Conservation (phyloP, 2,329 filamentous ascomycete species). For the Xylariomycetidae sp. region DNA sequence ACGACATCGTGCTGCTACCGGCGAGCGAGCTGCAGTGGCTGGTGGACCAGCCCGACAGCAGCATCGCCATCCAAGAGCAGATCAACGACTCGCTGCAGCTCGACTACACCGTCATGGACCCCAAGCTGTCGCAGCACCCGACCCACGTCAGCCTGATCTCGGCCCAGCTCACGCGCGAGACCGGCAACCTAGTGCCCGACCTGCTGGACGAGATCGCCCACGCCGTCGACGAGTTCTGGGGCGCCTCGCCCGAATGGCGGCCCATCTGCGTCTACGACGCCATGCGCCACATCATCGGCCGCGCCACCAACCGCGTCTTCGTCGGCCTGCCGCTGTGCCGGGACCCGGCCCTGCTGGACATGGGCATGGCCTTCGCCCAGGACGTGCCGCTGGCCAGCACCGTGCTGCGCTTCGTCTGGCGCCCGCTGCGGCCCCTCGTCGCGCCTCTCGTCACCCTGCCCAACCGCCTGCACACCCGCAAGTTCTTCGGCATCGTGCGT, state of each 20-base stretch:
- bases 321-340: conserved; percentile 25
- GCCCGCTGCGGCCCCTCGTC: conserved; percentile 16
- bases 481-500: conserved; percentile 16
- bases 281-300: conserved; percentile 20
- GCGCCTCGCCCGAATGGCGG: conserved; percentile 9
- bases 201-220: conserved; percentile 22
- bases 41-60: conserved; percentile 23
- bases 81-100: conserved; percentile 18
- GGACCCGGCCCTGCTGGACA: conserved; percentile 18
- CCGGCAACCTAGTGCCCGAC: conserved; percentile 24
- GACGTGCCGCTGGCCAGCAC: conserved; percentile 16
- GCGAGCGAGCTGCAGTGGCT: conserved; percentile 24
- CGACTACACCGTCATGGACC: conserved; percentile 21
- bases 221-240: conserved; percentile 21
- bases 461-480: conserved; percentile 16
- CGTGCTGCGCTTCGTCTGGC: conserved; percentile 15
- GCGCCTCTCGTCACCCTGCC: conserved; percentile 21
- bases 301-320: conserved; percentile 26
- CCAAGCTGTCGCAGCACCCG: conserved; percentile 15
- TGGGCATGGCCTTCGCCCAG: conserved; percentile 19
- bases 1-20: conserved; percentile 22
- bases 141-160: conserved; percentile 22
- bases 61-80: conserved; percentile 18
- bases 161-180: conserved; percentile 23
- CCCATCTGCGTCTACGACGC: conserved; percentile 18